phyloP scores from a whole-genome alignment of 2,329 filamentous ascomycete species.

The Cercospora sp. region DNA sequence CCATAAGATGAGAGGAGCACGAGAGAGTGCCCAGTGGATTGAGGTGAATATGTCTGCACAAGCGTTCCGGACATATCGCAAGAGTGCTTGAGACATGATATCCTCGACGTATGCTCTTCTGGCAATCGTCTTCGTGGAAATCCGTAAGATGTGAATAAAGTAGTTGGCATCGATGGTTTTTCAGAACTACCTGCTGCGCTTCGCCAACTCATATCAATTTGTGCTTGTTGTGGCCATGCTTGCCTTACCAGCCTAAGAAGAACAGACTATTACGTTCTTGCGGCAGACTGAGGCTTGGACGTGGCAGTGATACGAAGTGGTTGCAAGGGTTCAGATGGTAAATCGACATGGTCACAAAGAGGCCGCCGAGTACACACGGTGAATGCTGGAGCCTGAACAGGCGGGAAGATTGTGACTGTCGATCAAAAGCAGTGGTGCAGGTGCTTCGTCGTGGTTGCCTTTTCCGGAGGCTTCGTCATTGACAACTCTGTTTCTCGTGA shows the following conservation, averaged over 20 bases:
- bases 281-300: background rate
- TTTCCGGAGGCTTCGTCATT: conserved; percentile 6
- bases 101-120: background rate
- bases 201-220: too few relatives aligned
- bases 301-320: background rate
- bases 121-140: too few relatives aligned
- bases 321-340: background rate
- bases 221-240: background rate
- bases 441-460: background rate
- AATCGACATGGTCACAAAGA: background rate
- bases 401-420: background rate
- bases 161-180: too few relatives aligned
- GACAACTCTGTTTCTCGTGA: conserved; percentile 2
- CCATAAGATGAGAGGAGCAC: background rate
- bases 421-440: background rate
- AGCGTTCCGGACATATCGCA: background rate
- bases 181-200: too few relatives aligned
- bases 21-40: background rate
- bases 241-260: too few relatives aligned
- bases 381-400: background rate
- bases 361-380: background rate
- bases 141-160: too few relatives aligned
- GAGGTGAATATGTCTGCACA: background rate
- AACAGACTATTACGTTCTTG: background rate
- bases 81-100: background rate